phyloP scores from a whole-genome alignment of 2,329 filamentous ascomycete species.

The Scytalidium lignicola region DNA sequence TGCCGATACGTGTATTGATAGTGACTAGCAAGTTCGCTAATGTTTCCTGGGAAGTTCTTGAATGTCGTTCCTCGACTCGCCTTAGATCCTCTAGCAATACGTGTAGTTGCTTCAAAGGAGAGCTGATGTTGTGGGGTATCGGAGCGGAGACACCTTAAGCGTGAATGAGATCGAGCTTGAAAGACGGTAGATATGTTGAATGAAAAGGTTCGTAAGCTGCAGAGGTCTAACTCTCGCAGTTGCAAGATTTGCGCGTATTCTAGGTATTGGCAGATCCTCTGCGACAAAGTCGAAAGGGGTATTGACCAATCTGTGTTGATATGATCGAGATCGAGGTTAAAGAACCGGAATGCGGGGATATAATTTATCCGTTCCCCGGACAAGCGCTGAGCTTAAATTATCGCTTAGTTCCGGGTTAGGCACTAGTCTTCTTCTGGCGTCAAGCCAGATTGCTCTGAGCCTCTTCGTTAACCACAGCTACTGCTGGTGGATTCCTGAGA shows the following conservation, averaged over 20 bases:
- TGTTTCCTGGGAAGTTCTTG: too few relatives aligned
- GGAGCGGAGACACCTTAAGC: not conserved
- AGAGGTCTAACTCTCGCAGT: not conserved
- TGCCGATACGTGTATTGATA: too few relatives aligned
- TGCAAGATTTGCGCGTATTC: not conserved
- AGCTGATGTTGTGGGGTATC: not conserved
- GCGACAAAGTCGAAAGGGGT: not conserved
- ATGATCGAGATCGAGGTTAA: conserved; percentile 2
- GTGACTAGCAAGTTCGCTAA: too few relatives aligned
- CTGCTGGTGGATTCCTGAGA: not conserved
- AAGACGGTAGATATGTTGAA: not conserved
- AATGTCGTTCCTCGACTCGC: not conserved
- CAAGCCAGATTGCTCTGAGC: not conserved
- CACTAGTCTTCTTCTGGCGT: not conserved
- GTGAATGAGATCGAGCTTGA: not conserved
- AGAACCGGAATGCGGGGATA: not conserved
- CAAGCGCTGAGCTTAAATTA: conserved; percentile 14
- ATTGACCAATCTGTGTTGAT: not conserved
- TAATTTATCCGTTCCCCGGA: not conserved
- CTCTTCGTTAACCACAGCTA: not conserved
- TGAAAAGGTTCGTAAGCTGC: not conserved
- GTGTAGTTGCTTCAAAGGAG: not conserved
- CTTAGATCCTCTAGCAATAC: not conserved
- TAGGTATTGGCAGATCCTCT: not conserved
- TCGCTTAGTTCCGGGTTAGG: not conserved